A percentile compares a stretch with the other conserved stretches of the same genome.
These are phyloP conservation scores for Termitomyces sp. DNA, from an alignment of 1,284 basidiomycete genomes.

Conservation along the genomic window DNA sequence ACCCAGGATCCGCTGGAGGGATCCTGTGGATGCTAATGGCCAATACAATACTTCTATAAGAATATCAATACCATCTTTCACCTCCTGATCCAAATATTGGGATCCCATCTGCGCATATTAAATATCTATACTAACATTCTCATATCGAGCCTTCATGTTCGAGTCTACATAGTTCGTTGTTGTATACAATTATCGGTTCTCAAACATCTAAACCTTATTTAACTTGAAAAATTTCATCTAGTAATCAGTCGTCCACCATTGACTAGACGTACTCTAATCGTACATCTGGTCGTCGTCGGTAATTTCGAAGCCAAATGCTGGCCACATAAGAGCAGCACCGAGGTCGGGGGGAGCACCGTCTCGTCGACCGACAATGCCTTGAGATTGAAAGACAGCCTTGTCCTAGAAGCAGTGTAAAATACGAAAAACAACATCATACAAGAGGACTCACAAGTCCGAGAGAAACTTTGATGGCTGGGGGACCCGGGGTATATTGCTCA, in stretches of 20 bases:
- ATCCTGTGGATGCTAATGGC: no score
- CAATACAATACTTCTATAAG: no score
- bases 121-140: no score
- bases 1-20: no score
- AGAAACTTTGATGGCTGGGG: constrained; percentile 67
- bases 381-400: constrained; percentile 42
- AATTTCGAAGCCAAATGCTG: constrained; percentile 37
- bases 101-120: no score
- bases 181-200: no score
- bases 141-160: no score
- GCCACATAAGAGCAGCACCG: constrained; percentile 14
- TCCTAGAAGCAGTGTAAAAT: constrained; percentile 23
- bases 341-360: constrained; percentile 15
- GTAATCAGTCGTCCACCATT: neutral
- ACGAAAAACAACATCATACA: neutral
- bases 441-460: constrained; percentile 48
- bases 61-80: no score
- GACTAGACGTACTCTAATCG: constrained; percentile 9
- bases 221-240: no score
- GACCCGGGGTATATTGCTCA: constrained; percentile 49
- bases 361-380: constrained; percentile 19
- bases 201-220: no score
- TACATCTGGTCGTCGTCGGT: constrained; percentile 37
- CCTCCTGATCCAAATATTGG: no score
- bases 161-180: no score